Base-by-base conservation (phyloP, 169 alveolate genomes). In the Plasmodium reichenowi region DNA sequence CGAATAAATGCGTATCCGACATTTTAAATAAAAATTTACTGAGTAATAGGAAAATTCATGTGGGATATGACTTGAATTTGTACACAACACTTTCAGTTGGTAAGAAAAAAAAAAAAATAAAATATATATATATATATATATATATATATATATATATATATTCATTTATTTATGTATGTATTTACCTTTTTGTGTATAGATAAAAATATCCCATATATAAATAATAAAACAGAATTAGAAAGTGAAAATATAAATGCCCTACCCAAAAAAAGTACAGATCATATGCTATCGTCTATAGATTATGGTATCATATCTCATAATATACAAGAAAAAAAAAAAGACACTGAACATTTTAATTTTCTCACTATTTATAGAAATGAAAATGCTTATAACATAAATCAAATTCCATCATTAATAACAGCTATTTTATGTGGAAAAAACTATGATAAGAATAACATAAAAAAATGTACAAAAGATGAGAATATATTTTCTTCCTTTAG, bases 321-420 rank as follows among this genome's bases (percentile, higher is more conserved):
- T 24, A 67, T 22, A 13, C 56, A 58, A 47, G 38, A 54, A 22
- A 83, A 56, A 22, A 83, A 56, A 17, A 83, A 3, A 17, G 58
- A 26, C 2, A 83, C 83, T n/a, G 85, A 83, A 52, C 68, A 54
- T 17, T 83, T 32, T 50, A 24, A 78, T 24, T 83, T 70, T 43
- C 85, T 83, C 20, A 32, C 62, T 17, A 83, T 68, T 22, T 83
- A 67, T 22, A 67, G 85, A 68, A 68, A 83, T 2, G 85, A 83
- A 56, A 83, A 68, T 62, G 85, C 63, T 15, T 58, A 48, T 72
- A 38, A 20, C 32, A 83, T 67, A 56, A 68, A 83, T 72, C 67
- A 67, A 17, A 43, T 83, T 15, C 83, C 91, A 9, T 26, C 91
- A n/a, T 72, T 83, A 70, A 83, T 83, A 32, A 83, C 91, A 15